Conservation (phyloP, 768 basidiomycete genomes). For the Tylopilus vinaceipallidus region DNA sequence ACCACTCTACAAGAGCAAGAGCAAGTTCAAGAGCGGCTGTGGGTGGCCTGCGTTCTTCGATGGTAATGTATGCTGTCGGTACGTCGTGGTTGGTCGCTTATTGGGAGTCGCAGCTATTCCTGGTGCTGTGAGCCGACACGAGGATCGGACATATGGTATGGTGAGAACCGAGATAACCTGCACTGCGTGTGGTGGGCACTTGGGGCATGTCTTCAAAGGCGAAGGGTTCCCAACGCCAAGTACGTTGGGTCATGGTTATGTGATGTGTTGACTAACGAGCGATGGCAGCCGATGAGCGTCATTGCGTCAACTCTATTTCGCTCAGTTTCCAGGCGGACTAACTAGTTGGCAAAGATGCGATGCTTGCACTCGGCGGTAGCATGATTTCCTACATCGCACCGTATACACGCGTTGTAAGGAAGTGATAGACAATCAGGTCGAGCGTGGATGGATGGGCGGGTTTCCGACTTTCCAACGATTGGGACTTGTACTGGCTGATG, state of each 20-base stretch:
- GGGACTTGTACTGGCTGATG: slow-evolving; percentile 12
- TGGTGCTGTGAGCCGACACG: slow-evolving; percentile 79
- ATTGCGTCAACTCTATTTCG: slow-evolving; percentile 89
- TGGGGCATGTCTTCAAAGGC: slow-evolving; percentile 95
- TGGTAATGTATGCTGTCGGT: slow-evolving; percentile 42
- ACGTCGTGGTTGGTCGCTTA: background rate
- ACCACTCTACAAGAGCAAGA: slow-evolving; percentile 85
- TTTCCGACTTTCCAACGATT: background rate
- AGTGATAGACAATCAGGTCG: no score
- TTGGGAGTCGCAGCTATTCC: slow-evolving; percentile 64
- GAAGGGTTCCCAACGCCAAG: slow-evolving; percentile 82
- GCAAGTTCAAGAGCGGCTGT: slow-evolving; percentile 91
- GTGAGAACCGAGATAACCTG: slow-evolving; percentile 84
- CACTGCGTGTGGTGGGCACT: slow-evolving; percentile 87
- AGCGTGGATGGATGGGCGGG: no score
- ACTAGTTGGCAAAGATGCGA: background rate
- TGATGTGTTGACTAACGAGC: background rate
- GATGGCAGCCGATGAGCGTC: slow-evolving; percentile 69
- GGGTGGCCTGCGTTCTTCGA: slow-evolving; percentile 99
- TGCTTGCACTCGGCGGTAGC: background rate
- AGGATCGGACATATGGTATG: slow-evolving; percentile 67
- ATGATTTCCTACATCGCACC: background rate
- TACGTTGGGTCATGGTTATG: slow-evolving; percentile 34
- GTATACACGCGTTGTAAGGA: background rate
- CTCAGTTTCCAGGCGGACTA: slow-evolving; percentile 61